phyloP scores from a whole-genome alignment of 176 grass and related monocot species.

The Poa pratensis region DNA sequence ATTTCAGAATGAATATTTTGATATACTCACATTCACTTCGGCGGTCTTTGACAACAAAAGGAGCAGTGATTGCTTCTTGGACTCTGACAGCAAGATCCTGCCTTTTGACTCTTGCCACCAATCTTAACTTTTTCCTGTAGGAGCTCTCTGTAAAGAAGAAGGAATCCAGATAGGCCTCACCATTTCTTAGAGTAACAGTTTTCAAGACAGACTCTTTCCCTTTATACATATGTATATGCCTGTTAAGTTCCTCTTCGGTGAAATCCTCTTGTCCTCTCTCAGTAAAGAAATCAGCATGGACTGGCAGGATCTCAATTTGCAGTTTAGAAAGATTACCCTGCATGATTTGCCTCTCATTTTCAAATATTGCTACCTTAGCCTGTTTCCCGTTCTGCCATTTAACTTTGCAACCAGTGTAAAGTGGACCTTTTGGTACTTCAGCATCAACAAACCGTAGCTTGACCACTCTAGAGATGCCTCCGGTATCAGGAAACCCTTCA shows the following conservation, averaged over 20 bases:
- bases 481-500: background rate
- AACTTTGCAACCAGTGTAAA: conserved; percentile 7
- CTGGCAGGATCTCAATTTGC: conserved; percentile 31
- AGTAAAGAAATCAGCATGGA: conserved; percentile 29
- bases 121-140: background rate
- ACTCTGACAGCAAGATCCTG: background rate
- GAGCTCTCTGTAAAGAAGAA: conserved; percentile 5
- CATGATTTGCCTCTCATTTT: conserved; percentile 9
- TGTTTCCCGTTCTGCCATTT: conserved; percentile 11
- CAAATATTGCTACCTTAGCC: conserved; percentile 1
- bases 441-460: conserved; percentile 11
- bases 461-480: background rate
- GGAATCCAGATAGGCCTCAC: background rate
- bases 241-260: conserved; percentile 14
- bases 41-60: background rate
- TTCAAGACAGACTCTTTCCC: background rate
- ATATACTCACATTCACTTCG: conserved; percentile 29
- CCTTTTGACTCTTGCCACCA: conserved; percentile 11
- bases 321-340: conserved; percentile 6
- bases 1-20: background rate
- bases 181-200: conserved; percentile 7
- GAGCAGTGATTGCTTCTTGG: conserved; percentile 26
- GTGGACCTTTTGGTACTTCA: background rate
- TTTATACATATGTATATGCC: background rate
- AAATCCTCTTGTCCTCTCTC: background rate